Base-by-base conservation (phyloP, 192 early-diverging fungal genomes). In the Coemansia aciculifera region DNA sequence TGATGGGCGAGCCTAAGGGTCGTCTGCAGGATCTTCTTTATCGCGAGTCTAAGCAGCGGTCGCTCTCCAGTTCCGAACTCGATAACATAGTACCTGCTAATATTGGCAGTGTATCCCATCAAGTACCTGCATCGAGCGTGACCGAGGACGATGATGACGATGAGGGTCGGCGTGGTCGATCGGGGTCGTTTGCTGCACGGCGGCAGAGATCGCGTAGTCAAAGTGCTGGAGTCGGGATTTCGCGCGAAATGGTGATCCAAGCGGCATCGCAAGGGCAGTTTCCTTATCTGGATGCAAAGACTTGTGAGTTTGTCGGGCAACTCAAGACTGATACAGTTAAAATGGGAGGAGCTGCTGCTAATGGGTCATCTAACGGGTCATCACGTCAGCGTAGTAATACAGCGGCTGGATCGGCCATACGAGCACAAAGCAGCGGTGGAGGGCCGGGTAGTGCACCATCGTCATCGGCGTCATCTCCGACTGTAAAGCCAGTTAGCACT, bases 231-330 rank as follows among this genome's bases (percentile, higher is more conserved):
- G 81, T 83, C 0, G 81, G 81, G 0, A 78, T 83, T 2, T 78
- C 81, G 43, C 81, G 81, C 7, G 69, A 70, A 29, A 83, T 83
- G 81, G 81, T 78, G 3, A 78, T 83, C n/a, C 73, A 75, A 71
- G 81, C 81, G 0, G 81, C 81, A 3, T 64, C 74, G 6, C 66
- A 75, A 39, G 81, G 81, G 31, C 81, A 83, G 70, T 83, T 83
- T 24, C 77, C 81, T 21, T 83, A 73, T 21, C 36, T 83, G 62
- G 81, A 83, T 38, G 76, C 81, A 19, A 76, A 75, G 49, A 83
- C 81, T 5, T 78, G 77, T 59, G 70, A 83, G 81, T 83, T 83
- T 83, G 81, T 83, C 15, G 81, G 81, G 0, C 81, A 79, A 62
- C 70, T 83, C 23, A 83, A 83, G 57, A 54, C 66, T 12, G 81